Percentiles rank a stretch among this genome's conserved stretches.
phyloP scores from a whole-genome alignment of 305 asterid genomes.

The Fraxinus floribunda region DNA sequence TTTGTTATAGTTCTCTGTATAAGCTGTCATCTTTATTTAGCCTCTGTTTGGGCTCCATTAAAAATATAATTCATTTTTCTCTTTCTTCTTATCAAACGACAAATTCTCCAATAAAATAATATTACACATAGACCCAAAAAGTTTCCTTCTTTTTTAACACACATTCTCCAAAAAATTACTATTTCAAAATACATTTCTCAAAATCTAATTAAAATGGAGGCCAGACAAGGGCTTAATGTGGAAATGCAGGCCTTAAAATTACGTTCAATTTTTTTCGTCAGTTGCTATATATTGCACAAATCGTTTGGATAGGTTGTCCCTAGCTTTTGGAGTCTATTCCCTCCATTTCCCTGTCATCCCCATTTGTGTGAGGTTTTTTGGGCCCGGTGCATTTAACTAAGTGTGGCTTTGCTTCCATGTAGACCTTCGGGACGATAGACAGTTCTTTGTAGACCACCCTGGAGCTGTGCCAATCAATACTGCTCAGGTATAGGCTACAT shows the following conservation, averaged over 20 bases:
- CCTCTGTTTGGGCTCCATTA: no score
- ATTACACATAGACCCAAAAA: no score
- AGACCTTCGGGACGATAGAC: slow-evolving; percentile 67
- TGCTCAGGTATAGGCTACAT: slow-evolving; percentile 29
- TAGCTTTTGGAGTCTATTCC: background rate
- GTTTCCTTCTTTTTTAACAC: no score
- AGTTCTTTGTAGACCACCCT: slow-evolving; percentile 52
- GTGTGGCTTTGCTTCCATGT: slow-evolving; percentile 23
- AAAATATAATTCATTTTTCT: no score
- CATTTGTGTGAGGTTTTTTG: slow-evolving; percentile 19
- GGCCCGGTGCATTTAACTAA: slow-evolving; percentile 32
- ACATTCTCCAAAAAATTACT: no score
- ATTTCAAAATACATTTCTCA: no score
- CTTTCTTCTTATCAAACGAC: no score
- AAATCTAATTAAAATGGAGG: no score
- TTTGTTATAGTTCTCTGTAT: background rate
- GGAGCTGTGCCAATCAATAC: slow-evolving; percentile 54
- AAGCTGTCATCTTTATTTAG: background rate
- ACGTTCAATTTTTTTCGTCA: background rate
- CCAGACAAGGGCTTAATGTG: background rate
- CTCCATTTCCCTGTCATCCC: background rate
- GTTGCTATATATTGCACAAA: background rate
- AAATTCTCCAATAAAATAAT: no score
- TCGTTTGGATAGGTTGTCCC: background rate
- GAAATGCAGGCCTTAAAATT: background rate